phyloP scores from a whole-genome alignment of 2,329 filamentous ascomycete genomes.

The Plectosphaerella cucumerina region DNA sequence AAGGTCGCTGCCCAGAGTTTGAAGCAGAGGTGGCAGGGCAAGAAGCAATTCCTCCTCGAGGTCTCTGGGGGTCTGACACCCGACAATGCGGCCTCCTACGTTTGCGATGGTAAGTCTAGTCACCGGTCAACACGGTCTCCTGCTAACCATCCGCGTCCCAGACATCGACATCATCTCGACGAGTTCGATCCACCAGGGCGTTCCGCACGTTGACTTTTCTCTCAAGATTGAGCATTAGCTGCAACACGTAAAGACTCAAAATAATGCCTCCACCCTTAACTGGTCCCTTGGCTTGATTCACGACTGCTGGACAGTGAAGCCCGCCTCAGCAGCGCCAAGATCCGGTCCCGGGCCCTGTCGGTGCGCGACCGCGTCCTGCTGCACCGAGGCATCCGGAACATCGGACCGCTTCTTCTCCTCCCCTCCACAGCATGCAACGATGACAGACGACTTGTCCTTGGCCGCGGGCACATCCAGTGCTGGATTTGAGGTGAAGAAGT shows the following conservation, averaged over 20 bases:
- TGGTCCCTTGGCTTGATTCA: neutral
- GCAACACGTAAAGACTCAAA: neutral
- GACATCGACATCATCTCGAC: conserved; percentile 96
- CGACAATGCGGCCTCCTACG: conserved; percentile 78
- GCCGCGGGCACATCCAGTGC: neutral
- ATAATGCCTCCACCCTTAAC: neutral
- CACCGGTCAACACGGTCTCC: neutral
- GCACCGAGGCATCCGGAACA: conserved; percentile 14
- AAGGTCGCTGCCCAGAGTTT: conserved; percentile 68
- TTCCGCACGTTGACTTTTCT: conserved; percentile 91
- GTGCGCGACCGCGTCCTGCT: conserved; percentile 25
- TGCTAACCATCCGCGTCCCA: conserved; percentile 18
- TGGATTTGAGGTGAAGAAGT: neutral
- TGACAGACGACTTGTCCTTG: conserved; percentile 33
- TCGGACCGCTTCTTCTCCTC: neutral
- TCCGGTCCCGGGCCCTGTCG: conserved; percentile 25
- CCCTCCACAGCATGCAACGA: conserved; percentile 29
- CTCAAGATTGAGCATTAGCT: conserved; percentile 68
- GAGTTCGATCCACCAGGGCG: conserved; percentile 94
- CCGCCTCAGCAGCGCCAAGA: conserved; percentile 15
- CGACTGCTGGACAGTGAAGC: conserved; percentile 10
- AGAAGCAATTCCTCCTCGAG: conserved; percentile 75
- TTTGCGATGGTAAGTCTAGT: conserved; percentile 59
- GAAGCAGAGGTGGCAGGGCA: conserved; percentile 75
- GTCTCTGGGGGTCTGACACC: conserved; percentile 86